These are phyloP conservation scores for Hypoxylon sp. DNA, from an alignment of 2,329 filamentous ascomycete species.

Conservation along the genomic window DNA sequence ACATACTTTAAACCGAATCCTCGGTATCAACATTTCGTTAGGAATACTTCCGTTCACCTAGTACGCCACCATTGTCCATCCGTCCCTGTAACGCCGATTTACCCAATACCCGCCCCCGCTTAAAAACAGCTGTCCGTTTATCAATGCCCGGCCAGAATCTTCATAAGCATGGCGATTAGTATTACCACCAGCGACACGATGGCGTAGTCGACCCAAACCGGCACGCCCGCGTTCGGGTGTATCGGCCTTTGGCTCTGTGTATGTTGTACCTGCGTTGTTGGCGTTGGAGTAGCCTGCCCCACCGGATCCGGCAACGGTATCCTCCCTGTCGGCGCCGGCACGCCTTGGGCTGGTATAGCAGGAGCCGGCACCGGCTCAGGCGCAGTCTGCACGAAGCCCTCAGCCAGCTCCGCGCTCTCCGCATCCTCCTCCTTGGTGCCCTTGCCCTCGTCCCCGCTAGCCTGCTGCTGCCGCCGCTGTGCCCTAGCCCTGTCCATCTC, in stretches of 20 bases:
- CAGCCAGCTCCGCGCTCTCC: conserved; percentile 64
- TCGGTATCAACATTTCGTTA: conserved; percentile 32
- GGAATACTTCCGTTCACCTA: not conserved
- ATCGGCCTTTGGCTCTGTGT: conserved; percentile 42
- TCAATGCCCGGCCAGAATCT: conserved; percentile 58
- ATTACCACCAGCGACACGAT: conserved; percentile 79
- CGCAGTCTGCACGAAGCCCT: conserved; percentile 68
- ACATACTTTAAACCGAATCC: conserved; percentile 21
- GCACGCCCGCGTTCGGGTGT: conserved; percentile 64
- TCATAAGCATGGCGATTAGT: conserved; percentile 76
- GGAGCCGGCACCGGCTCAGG: conserved; percentile 42
- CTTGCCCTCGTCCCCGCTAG: conserved; percentile 5
- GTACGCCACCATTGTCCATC: conserved; percentile 20
- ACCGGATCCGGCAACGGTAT: conserved; percentile 45
- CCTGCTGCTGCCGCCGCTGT: not conserved
- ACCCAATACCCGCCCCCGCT: conserved; percentile 6
- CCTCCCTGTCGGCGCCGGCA: conserved; percentile 48
- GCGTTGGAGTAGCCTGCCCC: conserved; percentile 30
- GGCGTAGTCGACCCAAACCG: conserved; percentile 82
- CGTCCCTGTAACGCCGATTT: conserved; percentile 29
- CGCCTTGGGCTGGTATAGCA: conserved; percentile 44
- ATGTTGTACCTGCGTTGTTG: not conserved
- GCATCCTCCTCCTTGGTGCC: conserved; percentile 52
- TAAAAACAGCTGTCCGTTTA: not conserved
- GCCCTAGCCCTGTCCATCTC: conserved; percentile 65